phyloP scores from a whole-genome alignment of 2,329 filamentous ascomycete species.

The Trichoderma sp. region DNA sequence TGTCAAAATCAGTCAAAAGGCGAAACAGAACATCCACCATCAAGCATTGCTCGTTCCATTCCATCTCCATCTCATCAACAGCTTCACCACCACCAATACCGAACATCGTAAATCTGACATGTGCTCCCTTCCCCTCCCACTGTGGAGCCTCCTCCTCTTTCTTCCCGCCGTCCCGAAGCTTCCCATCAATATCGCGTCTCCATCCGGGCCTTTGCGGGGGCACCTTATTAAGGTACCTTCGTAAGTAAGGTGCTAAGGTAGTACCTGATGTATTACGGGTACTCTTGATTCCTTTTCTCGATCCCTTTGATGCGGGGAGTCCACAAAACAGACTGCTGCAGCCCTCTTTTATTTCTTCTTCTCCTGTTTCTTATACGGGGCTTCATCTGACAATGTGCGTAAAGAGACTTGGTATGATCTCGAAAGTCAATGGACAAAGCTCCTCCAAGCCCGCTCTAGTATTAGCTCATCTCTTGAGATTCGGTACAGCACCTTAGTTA shows the following conservation, averaged over 20 bases:
- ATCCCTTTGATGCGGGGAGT: not conserved
- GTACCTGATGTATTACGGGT: too few species aligned
- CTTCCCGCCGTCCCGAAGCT: slow-evolving; percentile 19
- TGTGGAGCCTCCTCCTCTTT: slow-evolving; percentile 9
- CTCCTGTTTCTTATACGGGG: too few species aligned
- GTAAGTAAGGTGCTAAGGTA: too few species aligned
- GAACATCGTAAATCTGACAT: not conserved
- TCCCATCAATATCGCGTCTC: not conserved
- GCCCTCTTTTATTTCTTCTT: not conserved
- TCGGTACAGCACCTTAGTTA: too few species aligned
- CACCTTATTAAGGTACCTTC: too few species aligned
- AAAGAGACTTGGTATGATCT: too few species aligned
- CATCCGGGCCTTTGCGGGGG: not conserved
- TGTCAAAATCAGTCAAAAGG: too few species aligned
- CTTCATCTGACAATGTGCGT: not conserved
- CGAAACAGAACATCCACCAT: not conserved
- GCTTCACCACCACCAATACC: not conserved
- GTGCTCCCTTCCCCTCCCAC: slow-evolving; percentile 8
- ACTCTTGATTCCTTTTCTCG: too few species aligned
- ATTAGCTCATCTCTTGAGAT: too few species aligned
- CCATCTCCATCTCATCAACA: not conserved
- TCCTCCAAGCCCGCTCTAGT: too few species aligned
- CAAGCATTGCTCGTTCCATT: not conserved
- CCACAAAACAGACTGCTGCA: not conserved
- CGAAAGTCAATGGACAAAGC: too few species aligned